phyloP scores from a whole-genome alignment of 139 green algal genomes.

The Chlamydomonas schloesseri region DNA sequence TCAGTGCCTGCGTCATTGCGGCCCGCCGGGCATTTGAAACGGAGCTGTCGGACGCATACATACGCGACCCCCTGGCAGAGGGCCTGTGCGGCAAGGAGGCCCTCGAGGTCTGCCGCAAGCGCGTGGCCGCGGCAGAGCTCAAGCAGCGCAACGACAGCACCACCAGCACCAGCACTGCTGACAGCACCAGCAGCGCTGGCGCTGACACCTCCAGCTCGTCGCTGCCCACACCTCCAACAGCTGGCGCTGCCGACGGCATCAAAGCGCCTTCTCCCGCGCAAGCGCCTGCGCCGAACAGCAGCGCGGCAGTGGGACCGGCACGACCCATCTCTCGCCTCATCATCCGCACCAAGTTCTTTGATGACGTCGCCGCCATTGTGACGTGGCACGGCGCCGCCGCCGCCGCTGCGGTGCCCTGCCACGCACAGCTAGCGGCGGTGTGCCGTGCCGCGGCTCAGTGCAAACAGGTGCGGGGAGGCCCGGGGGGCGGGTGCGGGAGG shows the following conservation, averaged over 20 bases:
- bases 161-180: no score
- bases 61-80: slow-evolving; percentile 47
- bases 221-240: no score
- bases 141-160: no score
- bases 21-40: slow-evolving; percentile 50
- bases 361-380: slow-evolving; percentile 38
- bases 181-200: no score
- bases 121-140: no score
- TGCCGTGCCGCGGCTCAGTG: not conserved
- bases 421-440: not conserved
- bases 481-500: no score
- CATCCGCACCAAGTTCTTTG: slow-evolving; percentile 57
- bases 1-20: slow-evolving; percentile 51
- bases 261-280: no score
- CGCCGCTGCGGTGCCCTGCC: not conserved
- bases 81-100: slow-evolving; percentile 47
- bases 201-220: no score
- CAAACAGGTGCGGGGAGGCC: not conserved
- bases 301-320: no score
- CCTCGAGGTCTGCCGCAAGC: slow-evolving; percentile 14
- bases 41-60: slow-evolving; percentile 46
- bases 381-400: not conserved
- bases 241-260: no score
- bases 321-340: slow-evolving; percentile 47
- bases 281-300: no score